Evolutionary conservation across 2,329 filamentous ascomycete genomes (phyloP), one percentile per base, ranked within the genome.

Genomic region (Colletotrichum lupini): DNA sequence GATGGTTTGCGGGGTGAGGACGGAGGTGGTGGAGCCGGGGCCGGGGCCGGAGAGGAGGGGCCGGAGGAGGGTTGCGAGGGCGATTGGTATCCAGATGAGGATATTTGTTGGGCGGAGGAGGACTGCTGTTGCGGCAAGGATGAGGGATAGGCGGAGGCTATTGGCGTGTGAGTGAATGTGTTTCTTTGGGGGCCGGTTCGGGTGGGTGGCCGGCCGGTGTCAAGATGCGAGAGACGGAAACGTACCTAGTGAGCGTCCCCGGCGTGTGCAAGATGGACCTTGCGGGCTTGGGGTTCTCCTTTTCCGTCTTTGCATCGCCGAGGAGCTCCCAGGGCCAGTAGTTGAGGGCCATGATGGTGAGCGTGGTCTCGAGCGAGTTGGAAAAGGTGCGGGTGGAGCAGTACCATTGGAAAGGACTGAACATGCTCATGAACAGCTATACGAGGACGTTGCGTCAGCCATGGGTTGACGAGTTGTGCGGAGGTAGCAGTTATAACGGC

Each of bases 381-480:
- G 96, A 98, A 79, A 99, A 93, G 1, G 97, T 98, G 59, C 97
- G 90, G 0, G 95, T 96, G 1, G 95, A 97, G 83, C 93, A 97
- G 83, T 97, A 98, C 94, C 94, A 98, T 81, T 98, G 95, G 95
- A 97, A 99, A 7, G 97, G 94, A 82, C 92, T 97, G 78, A 92
- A 85, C 56, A 93, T 82, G 3, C 91, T 92, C 83, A 97, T 88
- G 72, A 89, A 87, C 58, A 97, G 86, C 92, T 95, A 81, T 52
- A 42, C 5, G 7, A 42, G 5, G 37, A 42, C 2, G 6, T 42
- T 19, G 37, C 14, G 6, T 42, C 14, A 42, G 37, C 37, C 37
- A 14, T 37, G 28, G 1, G 8, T 30, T 30, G 28, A 30, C 28
- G 0, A 30, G 28, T 30, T 2, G 8, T 30, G 28, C 28, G 28